Evolutionary conservation across 2,329 filamentous ascomycete species (phyloP).

Genomic region (Thermoascus crustaceus): DNA sequence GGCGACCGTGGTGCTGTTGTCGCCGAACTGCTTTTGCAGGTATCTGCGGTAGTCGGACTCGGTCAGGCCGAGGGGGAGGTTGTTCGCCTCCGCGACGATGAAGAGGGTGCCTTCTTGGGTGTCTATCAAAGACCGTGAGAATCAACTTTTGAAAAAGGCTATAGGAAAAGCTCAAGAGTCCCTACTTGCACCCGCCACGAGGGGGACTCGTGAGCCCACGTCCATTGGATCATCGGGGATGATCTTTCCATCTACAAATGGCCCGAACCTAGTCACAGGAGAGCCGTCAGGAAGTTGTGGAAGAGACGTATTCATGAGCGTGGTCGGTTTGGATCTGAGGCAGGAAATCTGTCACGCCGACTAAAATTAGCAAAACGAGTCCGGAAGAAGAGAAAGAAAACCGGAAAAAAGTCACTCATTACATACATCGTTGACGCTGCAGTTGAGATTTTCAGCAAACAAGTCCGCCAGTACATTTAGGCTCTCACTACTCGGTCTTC

Average conservation of each 20-base stretch:
- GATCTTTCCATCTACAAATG: conserved; percentile 14
- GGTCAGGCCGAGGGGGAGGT: conserved; percentile 1
- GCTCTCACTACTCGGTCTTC: conserved; percentile 5
- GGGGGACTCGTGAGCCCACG: conserved; percentile 13
- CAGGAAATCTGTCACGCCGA: conserved; percentile 14
- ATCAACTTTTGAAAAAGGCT: not conserved
- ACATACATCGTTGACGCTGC: conserved; percentile 5
- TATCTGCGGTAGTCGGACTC: conserved; percentile 10
- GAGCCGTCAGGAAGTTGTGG: conserved; percentile 2
- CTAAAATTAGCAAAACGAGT: conserved; percentile 3
- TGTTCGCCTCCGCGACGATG: not conserved
- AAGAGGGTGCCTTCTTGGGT: conserved; percentile 3
- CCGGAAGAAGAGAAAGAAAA: not conserved
- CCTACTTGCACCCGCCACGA: conserved; percentile 16
- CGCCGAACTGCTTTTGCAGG: conserved; percentile 12
- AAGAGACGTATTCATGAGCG: conserved; percentile 10
- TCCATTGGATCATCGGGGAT: conserved; percentile 10
- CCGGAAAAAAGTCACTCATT: not conserved
- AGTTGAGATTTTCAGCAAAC: conserved; percentile 3
- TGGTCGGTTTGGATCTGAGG: conserved; percentile 9
- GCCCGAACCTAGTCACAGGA: conserved; percentile 8
- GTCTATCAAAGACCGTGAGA: not conserved
- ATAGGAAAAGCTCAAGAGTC: not conserved
- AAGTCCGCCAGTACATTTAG: conserved; percentile 7
- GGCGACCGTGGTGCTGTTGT: conserved; percentile 8